These are phyloP conservation scores for Kodamaea anthophila DNA, from an alignment of 1,139 yeast species.

Conservation along the genomic window DNA sequence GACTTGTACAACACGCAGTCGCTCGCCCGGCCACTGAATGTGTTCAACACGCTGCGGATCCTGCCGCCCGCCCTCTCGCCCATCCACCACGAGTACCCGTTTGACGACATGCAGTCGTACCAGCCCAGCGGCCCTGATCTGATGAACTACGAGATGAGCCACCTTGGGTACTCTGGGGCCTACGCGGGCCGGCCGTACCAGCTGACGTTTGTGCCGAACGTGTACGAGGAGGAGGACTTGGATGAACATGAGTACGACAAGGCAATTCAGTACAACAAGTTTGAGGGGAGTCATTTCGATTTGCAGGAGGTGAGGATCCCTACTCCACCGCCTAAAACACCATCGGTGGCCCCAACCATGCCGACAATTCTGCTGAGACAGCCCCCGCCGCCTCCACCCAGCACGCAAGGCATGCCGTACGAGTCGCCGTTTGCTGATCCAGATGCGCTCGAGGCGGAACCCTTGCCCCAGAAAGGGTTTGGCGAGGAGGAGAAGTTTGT, in stretches of 20 bases:
- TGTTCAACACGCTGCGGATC: conserved; percentile 20
- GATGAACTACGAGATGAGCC: conserved; percentile 12
- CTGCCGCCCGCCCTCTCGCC: conserved; percentile 16
- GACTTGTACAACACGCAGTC: conserved; percentile 13
- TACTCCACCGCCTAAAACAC: conserved; percentile 20
- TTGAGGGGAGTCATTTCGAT: conserved; percentile 42
- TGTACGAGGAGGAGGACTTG: conserved; percentile 38
- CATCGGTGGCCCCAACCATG: conserved; percentile 4
- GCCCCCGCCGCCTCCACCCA: conserved; percentile 9
- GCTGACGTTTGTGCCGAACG: conserved; percentile 45
- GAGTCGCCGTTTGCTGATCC: conserved; percentile 27
- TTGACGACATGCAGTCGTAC: conserved; percentile 8
- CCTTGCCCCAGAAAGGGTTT: conserved; percentile 3
- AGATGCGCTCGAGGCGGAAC: conserved; percentile 5
- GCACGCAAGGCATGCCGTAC: conserved; percentile 5
- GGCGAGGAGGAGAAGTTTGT: conserved; percentile 17
- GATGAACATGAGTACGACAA: conserved; percentile 40
- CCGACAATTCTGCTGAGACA: conserved; percentile 1
- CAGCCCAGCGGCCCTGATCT: conserved; percentile 9
- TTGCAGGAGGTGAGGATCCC: conserved; percentile 30
- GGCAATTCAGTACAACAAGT: conserved; percentile 33
- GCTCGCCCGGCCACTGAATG: conserved; percentile 15
- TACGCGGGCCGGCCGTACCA: conserved; percentile 15
- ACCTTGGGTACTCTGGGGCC: conserved; percentile 8
- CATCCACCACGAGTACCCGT: conserved; percentile 11